These are phyloP conservation scores for Podospora sp. DNA, from an alignment of 495 filamentous ascomycete species.

Conservation along the genomic window DNA sequence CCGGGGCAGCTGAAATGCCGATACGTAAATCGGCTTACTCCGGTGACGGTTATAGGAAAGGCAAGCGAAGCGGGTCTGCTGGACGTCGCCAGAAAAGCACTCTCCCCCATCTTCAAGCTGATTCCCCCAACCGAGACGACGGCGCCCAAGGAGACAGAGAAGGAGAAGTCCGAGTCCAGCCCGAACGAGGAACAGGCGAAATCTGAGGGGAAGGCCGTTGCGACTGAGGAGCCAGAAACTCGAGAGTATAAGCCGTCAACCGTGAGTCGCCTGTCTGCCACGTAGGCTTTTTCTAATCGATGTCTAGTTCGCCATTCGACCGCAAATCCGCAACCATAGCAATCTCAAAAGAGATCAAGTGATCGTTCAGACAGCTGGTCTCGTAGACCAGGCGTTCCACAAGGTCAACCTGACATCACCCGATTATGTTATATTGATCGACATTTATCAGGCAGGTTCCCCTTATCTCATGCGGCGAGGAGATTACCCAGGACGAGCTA, in stretches of 20 bases:
- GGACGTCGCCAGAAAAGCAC: slow-evolving; percentile 68
- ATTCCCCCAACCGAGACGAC: slow-evolving; percentile 6
- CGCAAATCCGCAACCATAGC: slow-evolving; percentile 76
- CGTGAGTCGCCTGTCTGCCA: background rate
- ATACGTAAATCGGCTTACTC: slow-evolving; percentile 83
- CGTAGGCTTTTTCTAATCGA: background rate
- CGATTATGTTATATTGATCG: slow-evolving; percentile 83
- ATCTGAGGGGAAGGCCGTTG: background rate
- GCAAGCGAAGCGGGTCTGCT: slow-evolving; percentile 76
- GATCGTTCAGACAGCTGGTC: slow-evolving; percentile 74
- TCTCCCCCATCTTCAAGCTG: slow-evolving; percentile 72
- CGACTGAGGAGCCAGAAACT: background rate
- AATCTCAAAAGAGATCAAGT: slow-evolving; percentile 71
- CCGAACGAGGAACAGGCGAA: background rate
- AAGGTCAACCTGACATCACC: slow-evolving; percentile 81
- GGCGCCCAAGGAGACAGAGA: background rate
- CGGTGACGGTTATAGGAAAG: slow-evolving; percentile 73
- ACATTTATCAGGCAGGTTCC: slow-evolving; percentile 77
- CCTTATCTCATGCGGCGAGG: background rate
- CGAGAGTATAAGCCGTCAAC: background rate
- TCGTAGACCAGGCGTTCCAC: slow-evolving; percentile 61
- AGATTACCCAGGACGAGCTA: background rate
- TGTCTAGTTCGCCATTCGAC: slow-evolving; percentile 84
- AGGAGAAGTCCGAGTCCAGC: background rate
- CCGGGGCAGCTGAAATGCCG: slow-evolving; percentile 63